Evolutionary conservation across 768 basidiomycete genomes (phyloP), one percentile per base, ranked within the genome.

Genomic region (Trametes punicea): DNA sequence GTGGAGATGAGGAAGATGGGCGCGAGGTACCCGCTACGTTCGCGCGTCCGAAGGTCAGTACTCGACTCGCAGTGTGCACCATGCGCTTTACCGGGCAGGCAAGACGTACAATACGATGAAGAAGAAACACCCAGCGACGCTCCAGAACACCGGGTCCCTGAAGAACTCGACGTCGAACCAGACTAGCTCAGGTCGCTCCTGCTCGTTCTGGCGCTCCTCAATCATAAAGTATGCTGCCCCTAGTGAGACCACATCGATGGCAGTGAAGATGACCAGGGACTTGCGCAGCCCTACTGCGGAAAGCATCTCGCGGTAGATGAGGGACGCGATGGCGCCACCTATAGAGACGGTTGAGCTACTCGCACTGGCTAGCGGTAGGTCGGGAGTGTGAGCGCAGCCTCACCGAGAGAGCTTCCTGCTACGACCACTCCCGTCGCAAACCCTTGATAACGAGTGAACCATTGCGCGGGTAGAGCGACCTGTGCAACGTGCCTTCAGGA

Each of bases 221-320:
- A 74, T 63, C 60, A 73, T 55, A 45, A 69, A 63, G 59, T 67
- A 69, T 10, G 68, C 70, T 15, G 55, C 45, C 8, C 58, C 53
- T 60, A 69, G 65, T 5, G 66, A 47, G 6, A 69, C 55, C 4
- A 65, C 66, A 49, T 70, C 64, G 41, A 66, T 51, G 51, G 62
- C 65, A 31, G 67, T 62, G 54, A 70, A 71, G 39, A 69, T 64
- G 15, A 71, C 61, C 46, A 73, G 65, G 3, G 71, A 68, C 20
- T 68, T 65, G 13, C 69, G 61, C 41, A 70, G 69, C 1, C 72
- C 71, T 27, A 73, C 23, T 4, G 57, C 59, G 6, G 65, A 64
- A 1, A 74, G 62, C 20, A 64, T 46, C 39, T 45, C 40, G 15
- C 57, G 52, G 34, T 62, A 55, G 15, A 64, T 42, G 6, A 56